Conservation (phyloP, 2,329 filamentous ascomycete genomes). For the Elsinoe batatas region DNA sequence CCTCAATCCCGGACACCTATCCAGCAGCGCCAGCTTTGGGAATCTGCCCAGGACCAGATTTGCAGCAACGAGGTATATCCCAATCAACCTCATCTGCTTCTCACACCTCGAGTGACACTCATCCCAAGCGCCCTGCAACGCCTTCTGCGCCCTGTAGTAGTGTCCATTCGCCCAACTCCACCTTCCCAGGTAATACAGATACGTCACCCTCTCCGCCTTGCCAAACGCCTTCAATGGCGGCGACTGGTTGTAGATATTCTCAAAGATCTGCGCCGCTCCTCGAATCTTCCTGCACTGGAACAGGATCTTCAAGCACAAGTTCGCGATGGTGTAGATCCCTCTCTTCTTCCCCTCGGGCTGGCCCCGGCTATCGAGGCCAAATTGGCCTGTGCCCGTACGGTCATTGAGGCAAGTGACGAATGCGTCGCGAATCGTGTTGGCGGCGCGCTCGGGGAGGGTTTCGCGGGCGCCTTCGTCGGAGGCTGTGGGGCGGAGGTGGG, state of each 20-base stretch:
- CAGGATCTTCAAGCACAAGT: conserved; percentile 77
- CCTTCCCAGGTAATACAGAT: conserved; percentile 86
- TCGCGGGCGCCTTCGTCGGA: conserved; percentile 56
- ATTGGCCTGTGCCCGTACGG: conserved; percentile 51
- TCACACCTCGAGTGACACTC: conserved; percentile 51
- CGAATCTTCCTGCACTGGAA: conserved; percentile 80
- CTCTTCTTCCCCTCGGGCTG: conserved; percentile 74
- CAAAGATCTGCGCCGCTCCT: conserved; percentile 79
- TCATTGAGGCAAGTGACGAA: conserved; percentile 87
- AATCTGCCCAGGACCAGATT: conserved; percentile 81
- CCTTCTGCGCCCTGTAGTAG: conserved; percentile 65
- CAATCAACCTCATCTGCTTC: conserved; percentile 66
- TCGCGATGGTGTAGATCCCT: conserved; percentile 86
- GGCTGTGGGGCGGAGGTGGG: conserved; percentile 41
- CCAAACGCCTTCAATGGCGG: conserved; percentile 75
- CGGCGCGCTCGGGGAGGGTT: conserved; percentile 76
- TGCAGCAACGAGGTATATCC: conserved; percentile 71
- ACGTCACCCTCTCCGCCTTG: conserved; percentile 78
- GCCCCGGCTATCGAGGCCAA: conserved; percentile 42
- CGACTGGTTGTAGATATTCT: conserved; percentile 73
- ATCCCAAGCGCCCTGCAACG: conserved; percentile 68
- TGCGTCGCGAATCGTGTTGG: conserved; percentile 80
- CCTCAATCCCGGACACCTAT: conserved; percentile 58
- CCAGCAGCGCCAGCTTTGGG: conserved; percentile 56
- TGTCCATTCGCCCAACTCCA: conserved; percentile 81